Conservation (phyloP, 176 grass and related monocot species). For the Aegilops longissima region DNA sequence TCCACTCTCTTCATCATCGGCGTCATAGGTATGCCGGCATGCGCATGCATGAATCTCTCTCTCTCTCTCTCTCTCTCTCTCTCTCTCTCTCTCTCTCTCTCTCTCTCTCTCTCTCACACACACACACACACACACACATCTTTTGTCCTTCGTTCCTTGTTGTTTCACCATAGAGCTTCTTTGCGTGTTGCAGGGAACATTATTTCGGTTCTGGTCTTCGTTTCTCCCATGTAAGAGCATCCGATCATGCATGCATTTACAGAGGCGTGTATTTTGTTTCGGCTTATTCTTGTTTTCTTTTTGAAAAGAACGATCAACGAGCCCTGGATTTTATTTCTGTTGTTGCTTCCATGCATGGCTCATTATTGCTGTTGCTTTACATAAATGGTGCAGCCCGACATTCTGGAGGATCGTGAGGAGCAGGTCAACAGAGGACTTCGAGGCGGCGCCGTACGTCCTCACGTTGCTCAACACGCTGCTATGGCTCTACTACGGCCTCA, state of each 20-base stretch:
- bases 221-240: constrained; percentile 59
- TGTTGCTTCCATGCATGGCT: neutral
- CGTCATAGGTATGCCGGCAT: constrained; percentile 31
- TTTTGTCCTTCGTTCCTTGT: too few relatives aligned
- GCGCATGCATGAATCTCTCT: neutral
- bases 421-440: constrained; percentile 58
- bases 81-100: neutral
- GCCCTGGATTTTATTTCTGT: neutral
- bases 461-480: constrained; percentile 53
- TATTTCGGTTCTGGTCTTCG: constrained; percentile 67
- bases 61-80: neutral
- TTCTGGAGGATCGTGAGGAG: constrained; percentile 54
- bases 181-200: constrained; percentile 60
- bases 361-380: neutral
- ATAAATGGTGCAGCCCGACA: constrained; percentile 31
- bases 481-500: constrained; percentile 76
- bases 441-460: constrained; percentile 45
- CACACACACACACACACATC: too few relatives aligned
- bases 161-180: neutral
- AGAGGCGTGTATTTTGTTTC: neutral
- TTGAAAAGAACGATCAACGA: too few relatives aligned
- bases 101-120: too few relatives aligned
- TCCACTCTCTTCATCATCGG: constrained; percentile 50
- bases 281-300: too few relatives aligned
- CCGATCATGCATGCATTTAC: neutral